Evolutionary conservation across 805 yeast species (phyloP), one percentile per base, ranked within the genome.

Genomic region (Blastobotrys parvus): DNA sequence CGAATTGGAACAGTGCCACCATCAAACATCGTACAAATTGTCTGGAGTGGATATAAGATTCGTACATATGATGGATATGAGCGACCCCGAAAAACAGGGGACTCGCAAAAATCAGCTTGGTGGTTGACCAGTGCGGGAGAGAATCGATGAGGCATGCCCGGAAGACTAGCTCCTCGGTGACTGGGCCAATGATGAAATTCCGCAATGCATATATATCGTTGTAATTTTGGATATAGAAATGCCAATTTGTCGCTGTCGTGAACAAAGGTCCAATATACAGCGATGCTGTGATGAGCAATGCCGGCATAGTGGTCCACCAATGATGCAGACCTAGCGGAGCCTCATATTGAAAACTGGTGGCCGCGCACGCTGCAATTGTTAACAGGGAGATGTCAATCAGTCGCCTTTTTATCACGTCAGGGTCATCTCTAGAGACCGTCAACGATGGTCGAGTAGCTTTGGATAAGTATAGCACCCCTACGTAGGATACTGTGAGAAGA

Each of bases 31-130:
- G 29, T 11, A 25, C 7, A 25, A 25, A 25, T 4, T 62, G 55
- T 66, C 48, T 15, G 44, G 45, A 30, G 35, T 18, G 13, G 16
- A 53, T 43, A 48, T 67, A 67, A 35, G 72, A 50, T 43, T 75
- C 79, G 48, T 67, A 67, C 2, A 75, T 87, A 57, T 86, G 94
- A 56, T 86, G 90, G 18, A 82, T 39, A 60, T 86, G 95, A 0
- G 94, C 92, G 20, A 81, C 52, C 1, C 89, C 88, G 64, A 86
- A 86, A 44, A 77, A 68, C 5, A 77, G 53, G 1, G 94, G 92
- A 1, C 84, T 71, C 22, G 61, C 55, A 15, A 53, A 50, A 1
- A 74, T 56, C 17, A 16, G 13, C 3, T 36, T 36, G 29, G 13
- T 32, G 21, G 7, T 45, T n/a, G 33, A 41, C 47, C 27, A 43